Evolutionary conservation across 495 filamentous ascomycete genomes (phyloP).

Genomic region (Neurospora sp.): DNA sequence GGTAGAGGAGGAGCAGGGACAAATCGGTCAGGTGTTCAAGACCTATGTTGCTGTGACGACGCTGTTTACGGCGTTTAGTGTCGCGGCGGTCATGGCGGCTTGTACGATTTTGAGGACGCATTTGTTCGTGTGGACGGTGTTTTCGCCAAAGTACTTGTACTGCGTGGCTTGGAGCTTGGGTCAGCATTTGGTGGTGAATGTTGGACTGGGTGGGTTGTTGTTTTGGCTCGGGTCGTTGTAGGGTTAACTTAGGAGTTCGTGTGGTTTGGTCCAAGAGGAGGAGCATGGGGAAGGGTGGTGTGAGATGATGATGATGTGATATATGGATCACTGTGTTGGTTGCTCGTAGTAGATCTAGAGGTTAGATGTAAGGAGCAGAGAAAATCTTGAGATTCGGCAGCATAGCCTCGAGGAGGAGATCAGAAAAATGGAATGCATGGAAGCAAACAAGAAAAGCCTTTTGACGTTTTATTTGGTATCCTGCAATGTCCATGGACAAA

Average conservation of each 20-base stretch:
- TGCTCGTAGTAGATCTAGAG: not conserved
- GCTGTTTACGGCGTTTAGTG: constrained; percentile 48
- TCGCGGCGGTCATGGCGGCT: constrained; percentile 73
- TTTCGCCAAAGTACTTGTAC: constrained; percentile 93
- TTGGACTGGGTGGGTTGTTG: constrained; percentile 46
- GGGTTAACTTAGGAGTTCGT: not conserved
- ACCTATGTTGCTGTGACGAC: constrained; percentile 53
- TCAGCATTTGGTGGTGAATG: constrained; percentile 67
- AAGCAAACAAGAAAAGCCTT: not conserved
- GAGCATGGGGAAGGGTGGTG: not conserved
- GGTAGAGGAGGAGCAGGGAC: not conserved
- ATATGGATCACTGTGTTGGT: not conserved
- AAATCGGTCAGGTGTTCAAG: constrained; percentile 15
- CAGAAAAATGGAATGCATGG: too few species aligned
- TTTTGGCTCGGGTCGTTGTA: constrained; percentile 37
- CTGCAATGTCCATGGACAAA: not conserved
- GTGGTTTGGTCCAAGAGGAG: not conserved
- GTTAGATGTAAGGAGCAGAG: not conserved
- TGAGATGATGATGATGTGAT: too few species aligned
- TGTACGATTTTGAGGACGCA: constrained; percentile 79
- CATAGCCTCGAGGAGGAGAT: too few species aligned
- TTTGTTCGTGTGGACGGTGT: constrained; percentile 98
- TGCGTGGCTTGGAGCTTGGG: constrained; percentile 75
- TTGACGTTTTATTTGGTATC: not conserved
- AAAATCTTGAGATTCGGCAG: not conserved